A percentile compares a stretch with the other conserved stretches of the same genome.
Evolutionary conservation across 1,284 basidiomycete genomes (phyloP).

Genomic region (Rhodotorula sp.): DNA sequence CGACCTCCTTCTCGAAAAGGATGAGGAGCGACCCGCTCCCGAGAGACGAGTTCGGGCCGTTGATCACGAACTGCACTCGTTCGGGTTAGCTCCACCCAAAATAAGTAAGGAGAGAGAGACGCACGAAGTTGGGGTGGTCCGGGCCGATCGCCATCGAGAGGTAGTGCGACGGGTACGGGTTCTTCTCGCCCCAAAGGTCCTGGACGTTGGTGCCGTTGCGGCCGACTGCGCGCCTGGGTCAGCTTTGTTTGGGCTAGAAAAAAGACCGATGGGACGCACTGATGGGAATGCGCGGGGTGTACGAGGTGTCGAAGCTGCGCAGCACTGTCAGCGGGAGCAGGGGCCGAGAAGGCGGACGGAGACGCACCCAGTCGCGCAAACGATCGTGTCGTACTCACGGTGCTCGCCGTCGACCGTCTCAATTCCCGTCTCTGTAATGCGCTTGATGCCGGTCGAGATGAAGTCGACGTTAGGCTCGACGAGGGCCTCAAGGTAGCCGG

Average conservation of each 20-base stretch:
- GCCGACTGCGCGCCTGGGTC: constrained; percentile 48
- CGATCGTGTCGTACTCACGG: constrained; percentile 62
- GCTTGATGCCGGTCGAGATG: constrained; percentile 58
- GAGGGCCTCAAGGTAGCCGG: constrained; percentile 66
- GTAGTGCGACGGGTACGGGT: constrained; percentile 58
- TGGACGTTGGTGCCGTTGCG: constrained; percentile 56
- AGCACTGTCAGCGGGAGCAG: not conserved
- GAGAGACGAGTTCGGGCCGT: constrained; percentile 62
- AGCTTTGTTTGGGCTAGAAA: not conserved
- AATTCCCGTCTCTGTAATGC: constrained; percentile 60
- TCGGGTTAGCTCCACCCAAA: constrained; percentile 44
- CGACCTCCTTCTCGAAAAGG: constrained; percentile 61
- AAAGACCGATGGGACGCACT: not conserved
- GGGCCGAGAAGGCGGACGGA: not conserved
- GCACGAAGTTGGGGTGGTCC: constrained; percentile 60
- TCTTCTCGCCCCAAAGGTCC: constrained; percentile 57
- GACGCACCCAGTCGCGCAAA: constrained; percentile 60
- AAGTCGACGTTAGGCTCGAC: constrained; percentile 64
- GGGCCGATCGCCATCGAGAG: constrained; percentile 59
- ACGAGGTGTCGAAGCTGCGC: constrained; percentile 58
- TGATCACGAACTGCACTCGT: constrained; percentile 41
- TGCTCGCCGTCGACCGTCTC: constrained; percentile 60
- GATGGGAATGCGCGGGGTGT: constrained; percentile 59
- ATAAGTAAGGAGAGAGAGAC: not conserved
- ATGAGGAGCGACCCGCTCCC: constrained; percentile 61